Base-by-base conservation (phyloP, 139 green algal species). In the Chlorella sp. region DNA sequence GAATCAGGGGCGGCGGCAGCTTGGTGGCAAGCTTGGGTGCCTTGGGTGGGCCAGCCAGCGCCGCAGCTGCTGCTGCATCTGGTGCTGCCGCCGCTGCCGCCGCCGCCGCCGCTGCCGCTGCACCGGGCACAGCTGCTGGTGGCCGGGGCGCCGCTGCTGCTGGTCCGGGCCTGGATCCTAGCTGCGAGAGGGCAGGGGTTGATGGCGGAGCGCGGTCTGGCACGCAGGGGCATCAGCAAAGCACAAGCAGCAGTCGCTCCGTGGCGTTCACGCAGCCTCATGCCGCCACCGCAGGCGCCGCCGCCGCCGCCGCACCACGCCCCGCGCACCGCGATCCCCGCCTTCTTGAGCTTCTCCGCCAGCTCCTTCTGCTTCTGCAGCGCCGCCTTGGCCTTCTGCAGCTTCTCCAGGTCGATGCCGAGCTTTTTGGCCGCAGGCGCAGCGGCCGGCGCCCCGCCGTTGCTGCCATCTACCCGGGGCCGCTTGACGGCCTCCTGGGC, bases 311-410 rank as follows among this genome's bases (percentile, higher is more conserved):
- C 26, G 11, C 70, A 32, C 30, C 72, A 36, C 30, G 26, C 28
- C 43, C 44, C 41, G 14, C 41, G 28, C 38, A 75, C 48, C 81
- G 64, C 56, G 43, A 84, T 75, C 36, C 79, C 79, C n/a, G 79
- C 79, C 79, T 86, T 85, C 36, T 88, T 88, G 26, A 89, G 51
- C 68, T 78, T 88, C 28, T 88, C 84, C 24, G 79, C 83, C 30
- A 91, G 67, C 80, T 84, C 80, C n/a, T 84, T 85, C 41, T 91
- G 80, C 80, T 81, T 80, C 65, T 91, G 70, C 46, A 91, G 64
- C 4, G 84, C 84, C 65, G 76, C 77, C 73, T 89, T 91, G 32
- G 87, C 87, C 80, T 87, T 87, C 64, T 88, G 69, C 62, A 90
- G 62, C 36, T 84, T 75, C 3, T 74, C 70, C 48, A 86, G 51